Conservation (phyloP, 805 yeast genomes). For the Candida dendrica region DNA sequence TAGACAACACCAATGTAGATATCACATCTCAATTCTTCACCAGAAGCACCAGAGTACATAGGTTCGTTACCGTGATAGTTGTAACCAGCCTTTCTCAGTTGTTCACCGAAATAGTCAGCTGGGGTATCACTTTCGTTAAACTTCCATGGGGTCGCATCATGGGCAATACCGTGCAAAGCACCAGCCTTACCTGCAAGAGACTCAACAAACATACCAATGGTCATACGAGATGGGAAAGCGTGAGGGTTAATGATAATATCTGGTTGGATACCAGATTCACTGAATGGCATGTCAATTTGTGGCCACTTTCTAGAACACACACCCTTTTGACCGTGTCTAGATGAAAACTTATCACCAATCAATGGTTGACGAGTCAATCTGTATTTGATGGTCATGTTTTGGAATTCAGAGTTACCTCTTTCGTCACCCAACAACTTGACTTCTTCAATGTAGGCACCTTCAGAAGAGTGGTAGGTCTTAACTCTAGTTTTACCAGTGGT, state of each 20-base stretch:
- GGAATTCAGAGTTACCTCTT: conserved; percentile 64
- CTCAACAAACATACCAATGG: conserved; percentile 99
- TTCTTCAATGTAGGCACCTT: conserved; percentile 92
- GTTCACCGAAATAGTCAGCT: conserved; percentile 96
- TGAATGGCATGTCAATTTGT: conserved; percentile 91
- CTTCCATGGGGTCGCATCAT: conserved; percentile 95
- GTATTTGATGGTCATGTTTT: conserved; percentile 78
- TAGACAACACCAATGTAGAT: conserved; percentile 95
- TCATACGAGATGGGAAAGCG: conserved; percentile 99
- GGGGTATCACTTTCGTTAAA: conserved; percentile 91
- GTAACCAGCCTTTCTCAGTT: conserved; percentile 79
- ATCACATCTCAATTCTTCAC: conserved; percentile 94
- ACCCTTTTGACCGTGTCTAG: conserved; percentile 98
- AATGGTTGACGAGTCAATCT: conserved; percentile 87
- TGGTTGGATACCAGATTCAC: conserved; percentile 94
- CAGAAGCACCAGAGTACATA: conserved; percentile 97
- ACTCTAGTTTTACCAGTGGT: conserved; percentile 84
- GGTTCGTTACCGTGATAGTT: conserved; percentile 99
- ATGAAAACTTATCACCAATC: conserved; percentile 96
- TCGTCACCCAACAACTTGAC: conserved; percentile 91
- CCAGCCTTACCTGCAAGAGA: conserved; percentile 98
- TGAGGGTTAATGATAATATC: conserved; percentile 97
- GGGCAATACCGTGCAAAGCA: conserved; percentile 95
- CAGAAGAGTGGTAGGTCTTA: conserved; percentile 88
- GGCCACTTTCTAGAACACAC: conserved; percentile 99